Base-by-base conservation (phyloP, 1,139 yeast species). In the Yamadazyma taylorii region DNA sequence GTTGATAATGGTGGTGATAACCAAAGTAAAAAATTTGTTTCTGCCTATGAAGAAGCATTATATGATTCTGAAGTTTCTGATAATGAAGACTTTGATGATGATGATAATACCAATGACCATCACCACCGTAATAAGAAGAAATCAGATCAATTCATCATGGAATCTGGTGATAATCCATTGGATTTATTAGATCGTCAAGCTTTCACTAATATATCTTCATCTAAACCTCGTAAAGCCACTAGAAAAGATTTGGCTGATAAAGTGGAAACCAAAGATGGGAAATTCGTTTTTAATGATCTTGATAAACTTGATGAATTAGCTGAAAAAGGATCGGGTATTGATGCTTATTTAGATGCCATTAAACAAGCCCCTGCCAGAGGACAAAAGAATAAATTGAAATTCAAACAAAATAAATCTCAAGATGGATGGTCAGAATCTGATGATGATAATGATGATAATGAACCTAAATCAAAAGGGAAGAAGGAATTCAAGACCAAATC, bases 351-450 rank as follows among this genome's bases (percentile, higher is more conserved):
- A 50, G 96, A 88, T 48, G 98, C 97, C 10, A 88, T 92, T 27
- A 84, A 80, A 59, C 87, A 84, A 52, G 97, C 92, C 22, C 97
- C 98, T 29, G 79, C 87, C 4, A 82, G 95, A 63, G 96, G 97
- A 40, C 96, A 87, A 68, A 81, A 79, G 68, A 88, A 89, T 62
- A 88, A 81, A 68, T 77, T 89, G 73, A 90, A 89, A 65, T 92
- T 80, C 66, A 86, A 84, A 66, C 82, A 81, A 60, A 74, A 76
- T 34, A 70, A 73, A 25, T 69, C 70, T 33, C 73, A 75, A 37
- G 78, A 78, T 34, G 75, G 69, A 37, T 79, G 76, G 58, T 75
- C 75, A 32, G 83, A 78, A 41, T 80, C 75, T 43, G 73, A 67
- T 29, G 61, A 55, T 23, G 56, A 51, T 27, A 49, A 47, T 43